These are phyloP conservation scores for Panicum virgatum DNA, from an alignment of 202 grass and related monocot species.

Conservation along the genomic window DNA sequence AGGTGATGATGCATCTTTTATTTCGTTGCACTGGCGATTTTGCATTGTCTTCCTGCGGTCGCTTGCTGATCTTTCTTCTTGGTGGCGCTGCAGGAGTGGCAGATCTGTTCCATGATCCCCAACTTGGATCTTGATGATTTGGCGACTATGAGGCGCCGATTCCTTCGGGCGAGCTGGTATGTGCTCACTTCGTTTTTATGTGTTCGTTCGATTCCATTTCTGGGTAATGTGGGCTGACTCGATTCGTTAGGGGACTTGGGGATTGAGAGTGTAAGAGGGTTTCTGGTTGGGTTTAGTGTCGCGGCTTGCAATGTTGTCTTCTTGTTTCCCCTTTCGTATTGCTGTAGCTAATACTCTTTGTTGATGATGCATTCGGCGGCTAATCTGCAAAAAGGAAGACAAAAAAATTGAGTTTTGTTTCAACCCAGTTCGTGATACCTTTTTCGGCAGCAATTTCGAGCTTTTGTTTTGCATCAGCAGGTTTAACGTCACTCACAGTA, in stretches of 20 bases:
- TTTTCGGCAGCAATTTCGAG: neutral
- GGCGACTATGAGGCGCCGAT: neutral
- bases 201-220: neutral
- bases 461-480: neutral
- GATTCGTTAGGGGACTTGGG: neutral
- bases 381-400: neutral
- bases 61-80: conserved; percentile 31
- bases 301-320: neutral
- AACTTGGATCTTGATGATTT: conserved; percentile 20
- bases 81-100: conserved; percentile 25
- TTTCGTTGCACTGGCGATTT: neutral
- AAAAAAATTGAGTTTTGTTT: neutral
- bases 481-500: neutral
- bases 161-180: conserved; percentile 8
- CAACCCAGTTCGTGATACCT: neutral
- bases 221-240: conserved; percentile 38
- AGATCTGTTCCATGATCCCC: conserved; percentile 40
- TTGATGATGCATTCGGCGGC: conserved; percentile 7
- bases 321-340: neutral
- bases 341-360: neutral
- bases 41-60: neutral
- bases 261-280: neutral
- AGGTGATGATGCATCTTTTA: conserved; percentile 27
- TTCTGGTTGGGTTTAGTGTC: conserved; percentile 37
- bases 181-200: neutral